Conservation (phyloP, 1,284 basidiomycete genomes). For the Anthracocystis setariae region DNA sequence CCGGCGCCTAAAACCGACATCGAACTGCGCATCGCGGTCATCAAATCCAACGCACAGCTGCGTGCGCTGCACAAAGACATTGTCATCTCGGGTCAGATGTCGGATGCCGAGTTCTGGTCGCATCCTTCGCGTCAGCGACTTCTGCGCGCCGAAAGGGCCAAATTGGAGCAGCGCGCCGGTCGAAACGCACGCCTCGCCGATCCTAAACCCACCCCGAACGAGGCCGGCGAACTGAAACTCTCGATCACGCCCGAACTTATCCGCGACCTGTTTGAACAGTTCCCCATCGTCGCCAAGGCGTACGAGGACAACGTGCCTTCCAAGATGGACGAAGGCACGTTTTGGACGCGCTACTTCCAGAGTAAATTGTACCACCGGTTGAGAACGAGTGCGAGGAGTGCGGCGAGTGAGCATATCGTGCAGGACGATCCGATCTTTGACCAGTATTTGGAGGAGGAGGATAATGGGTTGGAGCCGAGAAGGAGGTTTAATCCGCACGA, state of each 20-base stretch:
- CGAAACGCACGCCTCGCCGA: conserved; percentile 64
- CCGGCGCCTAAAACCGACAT: conserved; percentile 46
- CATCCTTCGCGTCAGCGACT: conserved; percentile 62
- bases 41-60: conserved; percentile 56
- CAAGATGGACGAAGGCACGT: conserved; percentile 86
- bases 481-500: conserved; percentile 77
- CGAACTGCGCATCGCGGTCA: conserved; percentile 58
- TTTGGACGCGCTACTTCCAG: conserved; percentile 97
- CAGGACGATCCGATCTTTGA: conserved; percentile 95
- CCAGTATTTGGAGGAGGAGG: conserved; percentile 90
- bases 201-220: conserved; percentile 60
- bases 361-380: conserved; percentile 94
- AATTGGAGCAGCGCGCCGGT: conserved; percentile 57
- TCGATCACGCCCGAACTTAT: conserved; percentile 91
- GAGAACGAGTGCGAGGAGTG: conserved; percentile 87
- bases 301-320: conserved; percentile 91
- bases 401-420: conserved; percentile 82
- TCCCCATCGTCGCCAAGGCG: conserved; percentile 89
- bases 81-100: conserved; percentile 52
- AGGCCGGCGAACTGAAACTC: conserved; percentile 76
- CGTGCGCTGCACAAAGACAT: conserved; percentile 62
- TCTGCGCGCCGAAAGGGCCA: conserved; percentile 57
- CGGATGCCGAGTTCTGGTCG: conserved; percentile 66
- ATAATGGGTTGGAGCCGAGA: conserved; percentile 87
- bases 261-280: conserved; percentile 96